Conservation (phyloP, 225 moss, liverwort and hornwort species). For the Lunularia cruciata region DNA sequence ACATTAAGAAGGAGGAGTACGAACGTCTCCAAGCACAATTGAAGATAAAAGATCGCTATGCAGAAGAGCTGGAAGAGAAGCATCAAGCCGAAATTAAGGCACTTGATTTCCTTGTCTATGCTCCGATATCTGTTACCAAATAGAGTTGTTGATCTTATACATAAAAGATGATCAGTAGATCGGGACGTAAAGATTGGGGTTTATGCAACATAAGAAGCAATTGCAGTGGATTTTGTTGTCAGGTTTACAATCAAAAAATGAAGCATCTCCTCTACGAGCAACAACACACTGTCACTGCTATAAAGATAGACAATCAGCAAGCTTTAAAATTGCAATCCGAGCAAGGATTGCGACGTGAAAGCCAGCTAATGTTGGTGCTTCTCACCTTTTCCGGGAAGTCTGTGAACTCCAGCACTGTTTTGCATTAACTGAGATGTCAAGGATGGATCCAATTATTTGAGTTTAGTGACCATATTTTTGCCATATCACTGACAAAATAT, state of each 20-base stretch:
- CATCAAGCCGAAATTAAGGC: constrained; percentile 94
- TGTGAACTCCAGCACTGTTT: neutral
- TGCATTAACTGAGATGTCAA: neutral
- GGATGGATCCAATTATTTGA: neutral
- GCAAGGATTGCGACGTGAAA: constrained; percentile 61
- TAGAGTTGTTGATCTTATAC: neutral
- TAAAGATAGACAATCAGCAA: constrained; percentile 78
- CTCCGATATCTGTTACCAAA: neutral
- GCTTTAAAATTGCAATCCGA: constrained; percentile 77
- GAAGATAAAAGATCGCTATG: constrained; percentile 62
- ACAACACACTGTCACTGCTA: constrained; percentile 59
- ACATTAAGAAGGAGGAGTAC: constrained; percentile 88
- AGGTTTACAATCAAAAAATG: constrained; percentile 96
- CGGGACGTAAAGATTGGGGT: too few species aligned
- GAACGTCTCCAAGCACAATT: constrained; percentile 63
- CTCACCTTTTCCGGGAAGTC: constrained; percentile 12
- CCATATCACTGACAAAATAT: too few species aligned
- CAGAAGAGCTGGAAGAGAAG: constrained; percentile 80
- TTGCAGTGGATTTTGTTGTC: neutral
- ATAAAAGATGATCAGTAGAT: neutral
- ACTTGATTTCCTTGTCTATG: neutral
- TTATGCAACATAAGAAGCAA: neutral
- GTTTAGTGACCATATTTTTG: neutral
- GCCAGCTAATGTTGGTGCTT: constrained; percentile 67
- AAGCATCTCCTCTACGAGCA: constrained; percentile 90